Evolutionary conservation across 176 grass and related monocot species (phyloP).

Genomic region (Eleusine indica): DNA sequence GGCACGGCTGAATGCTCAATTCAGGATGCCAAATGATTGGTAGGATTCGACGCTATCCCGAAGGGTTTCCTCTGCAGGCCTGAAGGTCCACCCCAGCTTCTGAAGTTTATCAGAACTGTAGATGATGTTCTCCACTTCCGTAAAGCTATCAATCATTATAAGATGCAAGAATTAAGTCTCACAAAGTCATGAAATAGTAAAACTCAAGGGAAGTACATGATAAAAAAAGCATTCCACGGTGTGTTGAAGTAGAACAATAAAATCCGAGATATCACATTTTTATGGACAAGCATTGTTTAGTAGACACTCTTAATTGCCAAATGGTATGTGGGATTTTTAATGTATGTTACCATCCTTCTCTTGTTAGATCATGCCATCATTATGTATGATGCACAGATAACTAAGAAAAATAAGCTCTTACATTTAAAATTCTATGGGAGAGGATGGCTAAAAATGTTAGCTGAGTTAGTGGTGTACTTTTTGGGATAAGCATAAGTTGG

Average conservation of each 20-base stretch:
- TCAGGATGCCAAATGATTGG: conserved; percentile 26
- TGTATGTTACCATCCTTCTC: too few relatives aligned
- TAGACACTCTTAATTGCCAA: neutral
- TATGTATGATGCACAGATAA: too few relatives aligned
- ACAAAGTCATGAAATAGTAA: neutral
- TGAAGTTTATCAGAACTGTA: conserved; percentile 45
- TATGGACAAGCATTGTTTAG: neutral
- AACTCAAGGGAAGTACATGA: neutral
- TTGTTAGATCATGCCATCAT: too few relatives aligned
- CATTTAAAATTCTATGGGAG: too few relatives aligned
- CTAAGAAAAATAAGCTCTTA: too few relatives aligned
- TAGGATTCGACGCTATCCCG: conserved; percentile 49
- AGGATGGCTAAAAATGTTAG: too few relatives aligned
- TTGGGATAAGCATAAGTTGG: conserved; percentile 45
- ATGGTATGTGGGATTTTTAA: too few relatives aligned
- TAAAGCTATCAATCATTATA: conserved; percentile 29
- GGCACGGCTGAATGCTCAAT: conserved; percentile 19
- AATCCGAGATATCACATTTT: neutral
- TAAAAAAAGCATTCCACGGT: neutral
- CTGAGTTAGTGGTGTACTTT: conserved; percentile 12
- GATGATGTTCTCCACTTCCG: conserved; percentile 24
- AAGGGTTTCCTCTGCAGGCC: conserved; percentile 43
- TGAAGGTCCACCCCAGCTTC: conserved; percentile 52
- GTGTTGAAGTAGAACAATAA: neutral
- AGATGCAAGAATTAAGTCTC: neutral